Base-by-base conservation (phyloP, 2,329 filamentous ascomycete genomes). In the Rutstroemia sydowiana region DNA sequence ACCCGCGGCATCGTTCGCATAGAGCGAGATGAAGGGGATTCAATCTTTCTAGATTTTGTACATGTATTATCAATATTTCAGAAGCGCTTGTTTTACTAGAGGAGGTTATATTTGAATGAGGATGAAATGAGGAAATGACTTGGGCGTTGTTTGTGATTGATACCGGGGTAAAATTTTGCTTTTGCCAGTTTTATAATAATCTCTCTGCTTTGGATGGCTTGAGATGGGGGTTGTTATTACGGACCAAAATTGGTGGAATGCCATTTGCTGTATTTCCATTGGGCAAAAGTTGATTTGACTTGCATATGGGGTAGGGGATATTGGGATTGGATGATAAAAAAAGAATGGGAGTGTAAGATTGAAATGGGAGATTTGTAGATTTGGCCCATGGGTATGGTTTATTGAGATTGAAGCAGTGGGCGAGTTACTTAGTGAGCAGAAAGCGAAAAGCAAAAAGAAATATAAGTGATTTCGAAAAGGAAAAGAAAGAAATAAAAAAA, bases 1-100 rank as follows among this genome's bases (percentile, higher is more conserved):
- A 68, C 37, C 60, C 59, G 30, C 52, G 54, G 26, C 42, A 59
- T 55, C 60, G 64, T 14, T 59, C 59, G 23, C 63, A 65, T 48
- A 58, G 65, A 53, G 55, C 55, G 18, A 61, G 64, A 52, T 65
- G 64, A 53, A 62, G 44, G n/a, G n/a, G 57, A 18, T 39, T 21
- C 36, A 21, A 21, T 16, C 16, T 39, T 36, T 39, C 20, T 9
- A 18, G n/a, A 1, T 10, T 39, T 16, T 20, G 36, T 18, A 37
- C n/a, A 14, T 28, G 13, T 26, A 6, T 26, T 43, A 43, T 26
- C 18, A 32, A 41, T 41, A n/a, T 32, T 47, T 51, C 23, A 39
- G 36, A 10, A n/a, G 26, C 16, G 34, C 28, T 43, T 56, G 51
- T 56, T 52, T 45, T 52, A 47, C 45, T 56, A 54, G 51, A 45